Conservation (phyloP, 306 rosid genomes). For the Leucaena leucocephala region DNA sequence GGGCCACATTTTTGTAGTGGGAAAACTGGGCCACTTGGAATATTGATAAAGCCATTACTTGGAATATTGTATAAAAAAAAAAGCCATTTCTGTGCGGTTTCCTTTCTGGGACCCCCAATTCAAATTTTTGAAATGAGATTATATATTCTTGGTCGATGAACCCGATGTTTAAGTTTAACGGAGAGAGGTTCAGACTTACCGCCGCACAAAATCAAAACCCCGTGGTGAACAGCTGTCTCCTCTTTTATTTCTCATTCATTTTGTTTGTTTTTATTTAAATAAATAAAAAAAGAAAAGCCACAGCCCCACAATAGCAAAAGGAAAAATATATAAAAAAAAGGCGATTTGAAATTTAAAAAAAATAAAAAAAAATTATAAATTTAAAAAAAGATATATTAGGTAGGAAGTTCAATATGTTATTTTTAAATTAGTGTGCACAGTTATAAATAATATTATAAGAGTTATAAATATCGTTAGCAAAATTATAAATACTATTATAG, state of each 20-base stretch:
- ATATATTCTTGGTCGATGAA: too few relatives aligned
- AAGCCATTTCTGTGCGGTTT: not conserved
- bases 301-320: not conserved
- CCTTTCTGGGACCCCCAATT: not conserved
- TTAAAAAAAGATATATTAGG: too few relatives aligned
- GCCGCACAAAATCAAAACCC: slow-evolving; percentile 42
- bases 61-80: too few relatives aligned
- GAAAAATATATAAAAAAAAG: too few relatives aligned
- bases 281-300: not conserved
- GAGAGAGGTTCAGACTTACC: slow-evolving; percentile 19
- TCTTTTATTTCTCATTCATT: not conserved
- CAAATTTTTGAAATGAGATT: not conserved
- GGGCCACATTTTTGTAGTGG: slow-evolving; percentile 8
- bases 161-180: not conserved
- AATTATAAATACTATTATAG: too few relatives aligned
- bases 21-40: not conserved
- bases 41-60: not conserved
- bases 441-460: too few relatives aligned
- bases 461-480: too few relatives aligned
- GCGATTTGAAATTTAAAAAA: too few relatives aligned
- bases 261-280: not conserved
- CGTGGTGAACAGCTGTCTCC: slow-evolving; percentile 54
- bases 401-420: too few relatives aligned
- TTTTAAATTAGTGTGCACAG: too few relatives aligned
- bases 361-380: too few relatives aligned